Evolutionary conservation across 176 grass and related monocot species (phyloP).

Genomic region (Chloris gayana): DNA sequence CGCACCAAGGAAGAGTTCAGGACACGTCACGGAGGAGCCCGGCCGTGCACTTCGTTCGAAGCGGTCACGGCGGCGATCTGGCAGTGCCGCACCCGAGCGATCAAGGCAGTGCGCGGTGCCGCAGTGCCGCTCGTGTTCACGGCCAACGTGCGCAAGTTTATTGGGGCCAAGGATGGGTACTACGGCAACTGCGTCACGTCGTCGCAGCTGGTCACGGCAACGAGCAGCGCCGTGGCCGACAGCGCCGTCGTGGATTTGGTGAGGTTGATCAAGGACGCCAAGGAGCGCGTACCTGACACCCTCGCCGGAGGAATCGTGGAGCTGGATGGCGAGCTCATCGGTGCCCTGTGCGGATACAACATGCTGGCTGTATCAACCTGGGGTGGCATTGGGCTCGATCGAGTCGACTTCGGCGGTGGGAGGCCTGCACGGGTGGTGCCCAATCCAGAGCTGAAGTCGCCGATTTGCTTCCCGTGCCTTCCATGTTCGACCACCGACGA

Average conservation of each 20-base stretch:
- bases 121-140: constrained; percentile 6
- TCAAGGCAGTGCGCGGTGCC: background rate
- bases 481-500: background rate
- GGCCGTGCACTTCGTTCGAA: constrained; percentile 33
- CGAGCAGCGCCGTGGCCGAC: background rate
- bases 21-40: too few relatives aligned
- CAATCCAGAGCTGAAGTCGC: background rate
- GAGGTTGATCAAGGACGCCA: constrained; percentile 27
- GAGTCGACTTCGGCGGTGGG: constrained; percentile 17
- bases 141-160: constrained; percentile 25
- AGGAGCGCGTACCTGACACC: constrained; percentile 1
- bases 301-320: background rate
- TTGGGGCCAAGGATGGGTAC: constrained; percentile 24
- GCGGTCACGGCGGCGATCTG: constrained; percentile 25
- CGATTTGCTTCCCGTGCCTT: background rate
- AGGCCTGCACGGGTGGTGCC: background rate
- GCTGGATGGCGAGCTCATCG: background rate
- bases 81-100: constrained; percentile 32
- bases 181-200: constrained; percentile 47
- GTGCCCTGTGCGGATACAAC: constrained; percentile 1
- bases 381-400: background rate
- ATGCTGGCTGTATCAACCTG: background rate
- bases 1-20: constrained; percentile 7
- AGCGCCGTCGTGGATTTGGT: constrained; percentile 11
- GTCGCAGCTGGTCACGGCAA: background rate